Base-by-base conservation (phyloP, 371 early-diverging fungal species). In the Mucor circinelloides region DNA sequence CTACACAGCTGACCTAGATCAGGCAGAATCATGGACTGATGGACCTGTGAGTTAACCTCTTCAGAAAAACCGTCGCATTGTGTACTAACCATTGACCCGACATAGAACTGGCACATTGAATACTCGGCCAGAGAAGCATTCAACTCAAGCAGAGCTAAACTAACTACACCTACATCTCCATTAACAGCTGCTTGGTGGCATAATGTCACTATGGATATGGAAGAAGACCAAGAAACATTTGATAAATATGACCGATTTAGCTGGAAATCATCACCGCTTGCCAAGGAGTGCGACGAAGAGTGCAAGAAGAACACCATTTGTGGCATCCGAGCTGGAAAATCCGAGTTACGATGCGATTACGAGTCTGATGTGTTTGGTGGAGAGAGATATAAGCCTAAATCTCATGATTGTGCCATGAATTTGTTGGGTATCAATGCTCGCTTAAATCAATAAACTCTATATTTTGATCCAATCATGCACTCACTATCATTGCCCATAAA, bases 131-230 rank as follows among this genome's bases (percentile, higher is more conserved):
- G 81, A 57, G 64, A 82, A 40, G 76, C 81, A 25, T 87, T 82
- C 40, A 64, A 67, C 21, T 79, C 79, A 17, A 67, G 69, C 6
- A 9, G 40, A 15, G 82, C 80, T 10, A 60, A 60, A 10, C 60
- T 81, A 1, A 55, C 66, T 7, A 72, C 63, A 19, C 59, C 73
- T 13, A 67, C 54, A 17, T 58, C 66, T 0, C 86, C 87, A 0
- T 55, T 88, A 40, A 70, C 76, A n/a, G 76, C 88, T 2, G 67
- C 72, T 9, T 88, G 88, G 88, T 88, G 88, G 88, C 88, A 88
- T 52, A 74, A 84, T 40, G 85, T 88, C 0, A 83, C 86, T 2
- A 64, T 67, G 17, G 76, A 73, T 15, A 85, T 88, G 71, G 87
- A 86, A 70, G 48, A 67, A 5, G 59, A 74, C 10, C 65, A 63